Base-by-base conservation (phyloP, 2,329 filamentous ascomycete genomes). In the Colletotrichum limetticola region DNA sequence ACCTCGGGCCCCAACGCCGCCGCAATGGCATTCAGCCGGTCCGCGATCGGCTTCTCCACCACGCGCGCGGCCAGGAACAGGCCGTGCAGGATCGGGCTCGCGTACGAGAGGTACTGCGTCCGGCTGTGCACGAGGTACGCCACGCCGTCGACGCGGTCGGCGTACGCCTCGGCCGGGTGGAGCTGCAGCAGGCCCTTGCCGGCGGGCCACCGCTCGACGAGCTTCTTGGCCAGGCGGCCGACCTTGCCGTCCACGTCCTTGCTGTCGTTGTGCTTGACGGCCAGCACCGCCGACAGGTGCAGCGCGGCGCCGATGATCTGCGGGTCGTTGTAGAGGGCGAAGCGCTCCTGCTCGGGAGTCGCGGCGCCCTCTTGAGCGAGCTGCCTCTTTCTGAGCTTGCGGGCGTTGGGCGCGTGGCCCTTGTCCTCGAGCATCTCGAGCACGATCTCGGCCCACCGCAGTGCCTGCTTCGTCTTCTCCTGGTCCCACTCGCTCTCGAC, bases 401-500 rank as follows among this genome's bases (percentile, higher is more conserved):
- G 58, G 74, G 68, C 14, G 32, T 35, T 52, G 42, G 74, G 69
- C 59, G 64, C 62, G 78, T 89, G 87, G 26, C 78, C 79, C 16
- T 83, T 78, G 30, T 85, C 81, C 76, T 88, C 81, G 56, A 90
- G 78, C 73, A 90, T 78, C 58, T 90, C 87, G 67, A 89, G 74
- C 19, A 91, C 79, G 71, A 85, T 78, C 71, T 87, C 83, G 8
- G 83, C 82, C 84, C 85, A 86, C 71, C 78, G 82, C 65, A 87
- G 79, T 2, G 87, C 85, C 78, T 85, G 80, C 53, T 78, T 78
- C 16, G 85, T 85, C 77, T 82, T 76, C 16, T 73, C 75, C 68
- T 78, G 76, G 52, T 79, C 77, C 79, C 81, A 85, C 24, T 74
- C 78, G 74, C 78, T 80, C 57, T 80, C 76, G 68, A 84, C 75